phyloP scores from a whole-genome alignment of 768 basidiomycete species.

The Panaeolus papilionaceus region DNA sequence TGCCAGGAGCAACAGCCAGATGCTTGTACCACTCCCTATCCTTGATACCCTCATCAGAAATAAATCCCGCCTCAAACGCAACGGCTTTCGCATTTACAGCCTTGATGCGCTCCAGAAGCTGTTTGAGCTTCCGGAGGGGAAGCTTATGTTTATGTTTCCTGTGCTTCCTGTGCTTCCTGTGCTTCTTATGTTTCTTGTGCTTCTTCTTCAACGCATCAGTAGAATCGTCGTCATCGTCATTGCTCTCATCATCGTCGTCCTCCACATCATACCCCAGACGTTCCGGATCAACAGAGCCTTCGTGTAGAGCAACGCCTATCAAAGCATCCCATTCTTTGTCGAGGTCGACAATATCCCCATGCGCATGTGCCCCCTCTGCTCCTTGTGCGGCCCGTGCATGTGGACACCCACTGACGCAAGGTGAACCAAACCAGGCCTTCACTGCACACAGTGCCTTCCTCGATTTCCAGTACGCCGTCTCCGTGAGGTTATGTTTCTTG shows the following conservation, averaged over 20 bases:
- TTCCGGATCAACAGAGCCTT: conserved; percentile 18
- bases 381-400: conserved; percentile 2
- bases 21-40: conserved; percentile 80
- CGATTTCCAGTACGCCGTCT: conserved; percentile 6
- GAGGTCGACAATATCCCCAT: background rate
- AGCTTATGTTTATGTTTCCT: conserved; percentile 21
- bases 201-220: conserved; percentile 15
- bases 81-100: conserved; percentile 64
- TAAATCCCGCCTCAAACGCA: conserved; percentile 75
- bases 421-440: conserved; percentile 45
- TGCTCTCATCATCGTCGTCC: conserved; percentile 33
- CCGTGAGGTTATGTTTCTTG: conserved; percentile 18
- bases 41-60: conserved; percentile 72
- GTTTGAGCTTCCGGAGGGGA: conserved; percentile 21
- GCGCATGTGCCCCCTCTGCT: background rate
- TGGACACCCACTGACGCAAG: conserved; percentile 17
- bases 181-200: conserved; percentile 13
- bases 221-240: conserved; percentile 17
- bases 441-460: conserved; percentile 40
- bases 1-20: conserved; percentile 81
- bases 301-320: conserved; percentile 26
- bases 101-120: conserved; percentile 56
- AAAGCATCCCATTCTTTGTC: conserved; percentile 21
- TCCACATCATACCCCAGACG: conserved; percentile 36
- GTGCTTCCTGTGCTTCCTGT: background rate